A percentile compares a stretch with the other conserved stretches of the same genome.
Evolutionary conservation across 345 rosid genomes (phyloP).

Genomic region (Bruguiera sexangula): DNA sequence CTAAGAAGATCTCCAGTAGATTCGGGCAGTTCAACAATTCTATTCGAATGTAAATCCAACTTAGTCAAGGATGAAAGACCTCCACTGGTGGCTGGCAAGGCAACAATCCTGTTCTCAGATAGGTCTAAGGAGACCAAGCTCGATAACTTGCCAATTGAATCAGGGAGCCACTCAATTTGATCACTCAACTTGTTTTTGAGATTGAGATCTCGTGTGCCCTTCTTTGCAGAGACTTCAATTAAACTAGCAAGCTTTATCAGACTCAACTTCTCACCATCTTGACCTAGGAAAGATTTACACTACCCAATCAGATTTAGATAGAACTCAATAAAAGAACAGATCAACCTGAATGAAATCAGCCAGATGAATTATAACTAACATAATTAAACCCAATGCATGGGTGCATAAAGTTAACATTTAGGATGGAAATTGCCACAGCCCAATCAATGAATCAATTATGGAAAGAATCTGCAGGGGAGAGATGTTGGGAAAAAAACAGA

Average conservation of each 20-base stretch:
- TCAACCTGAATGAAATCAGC: not conserved
- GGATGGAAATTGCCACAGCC: not conserved
- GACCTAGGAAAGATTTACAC: conserved; percentile 39
- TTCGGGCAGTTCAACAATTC: conserved; percentile 65
- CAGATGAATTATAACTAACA: not conserved
- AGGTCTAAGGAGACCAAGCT: conserved; percentile 64
- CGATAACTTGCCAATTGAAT: conserved; percentile 81
- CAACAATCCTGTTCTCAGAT: conserved; percentile 73
- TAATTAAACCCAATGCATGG: not conserved
- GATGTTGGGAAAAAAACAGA: not conserved
- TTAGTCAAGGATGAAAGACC: conserved; percentile 67
- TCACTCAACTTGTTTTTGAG: conserved; percentile 82
- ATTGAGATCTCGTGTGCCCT: conserved; percentile 72
- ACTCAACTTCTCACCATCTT: conserved; percentile 71
- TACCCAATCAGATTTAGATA: not conserved
- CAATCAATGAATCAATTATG: too few relatives aligned
- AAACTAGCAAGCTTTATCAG: conserved; percentile 88
- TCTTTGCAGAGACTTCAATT: conserved; percentile 82
- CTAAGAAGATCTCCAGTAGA: conserved; percentile 70
- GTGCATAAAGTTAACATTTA: too few relatives aligned
- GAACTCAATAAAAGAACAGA: not conserved
- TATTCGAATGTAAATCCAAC: conserved; percentile 81
- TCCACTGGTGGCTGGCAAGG: conserved; percentile 65
- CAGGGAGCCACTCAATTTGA: conserved; percentile 92
- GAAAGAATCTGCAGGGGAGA: too few relatives aligned